Conservation (phyloP, 2,329 filamentous ascomycete species). For the Sarocladium strictum region DNA sequence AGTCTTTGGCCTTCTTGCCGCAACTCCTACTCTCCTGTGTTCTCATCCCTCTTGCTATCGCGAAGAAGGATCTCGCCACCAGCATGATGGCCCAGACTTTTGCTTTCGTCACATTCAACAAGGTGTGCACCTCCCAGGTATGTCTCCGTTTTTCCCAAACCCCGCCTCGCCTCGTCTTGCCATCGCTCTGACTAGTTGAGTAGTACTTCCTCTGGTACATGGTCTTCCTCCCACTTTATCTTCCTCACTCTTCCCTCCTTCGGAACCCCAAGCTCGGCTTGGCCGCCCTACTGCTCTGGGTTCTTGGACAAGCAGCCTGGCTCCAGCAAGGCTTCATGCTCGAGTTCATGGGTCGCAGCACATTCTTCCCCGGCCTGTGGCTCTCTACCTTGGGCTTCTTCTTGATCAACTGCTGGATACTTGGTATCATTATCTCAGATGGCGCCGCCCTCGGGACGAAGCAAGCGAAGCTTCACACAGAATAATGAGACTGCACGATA, state of each 20-base stretch:
- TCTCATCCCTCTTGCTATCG: conserved; percentile 67
- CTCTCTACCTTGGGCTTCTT: conserved; percentile 73
- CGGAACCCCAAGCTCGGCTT: conserved; percentile 54
- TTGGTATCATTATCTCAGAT: conserved; percentile 74
- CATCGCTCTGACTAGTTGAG: neutral
- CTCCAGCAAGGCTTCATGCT: conserved; percentile 69
- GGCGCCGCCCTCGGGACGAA: conserved; percentile 19
- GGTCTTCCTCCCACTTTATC: conserved; percentile 84
- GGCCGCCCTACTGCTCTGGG: conserved; percentile 64
- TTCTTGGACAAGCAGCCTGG: conserved; percentile 69
- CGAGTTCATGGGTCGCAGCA: conserved; percentile 75
- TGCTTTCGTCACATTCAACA: conserved; percentile 96
- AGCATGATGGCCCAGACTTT: conserved; percentile 95
- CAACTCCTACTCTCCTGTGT: conserved; percentile 77
- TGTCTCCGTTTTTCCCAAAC: conserved; percentile 15
- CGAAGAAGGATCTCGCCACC: conserved; percentile 73
- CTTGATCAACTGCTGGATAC: conserved; percentile 76
- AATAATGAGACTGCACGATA: neutral
- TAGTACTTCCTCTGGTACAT: conserved; percentile 99
- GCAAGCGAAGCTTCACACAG: neutral
- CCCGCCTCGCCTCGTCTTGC: neutral
- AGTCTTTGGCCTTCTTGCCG: conserved; percentile 82
- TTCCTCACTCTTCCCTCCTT: conserved; percentile 72
- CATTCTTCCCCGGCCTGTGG: conserved; percentile 83
- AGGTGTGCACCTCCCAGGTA: conserved; percentile 97